Percentiles rank a stretch among this genome's conserved stretches.
These are phyloP conservation scores for Vanrija sp. DNA, from an alignment of 1,284 basidiomycete species.

Conservation along the genomic window DNA sequence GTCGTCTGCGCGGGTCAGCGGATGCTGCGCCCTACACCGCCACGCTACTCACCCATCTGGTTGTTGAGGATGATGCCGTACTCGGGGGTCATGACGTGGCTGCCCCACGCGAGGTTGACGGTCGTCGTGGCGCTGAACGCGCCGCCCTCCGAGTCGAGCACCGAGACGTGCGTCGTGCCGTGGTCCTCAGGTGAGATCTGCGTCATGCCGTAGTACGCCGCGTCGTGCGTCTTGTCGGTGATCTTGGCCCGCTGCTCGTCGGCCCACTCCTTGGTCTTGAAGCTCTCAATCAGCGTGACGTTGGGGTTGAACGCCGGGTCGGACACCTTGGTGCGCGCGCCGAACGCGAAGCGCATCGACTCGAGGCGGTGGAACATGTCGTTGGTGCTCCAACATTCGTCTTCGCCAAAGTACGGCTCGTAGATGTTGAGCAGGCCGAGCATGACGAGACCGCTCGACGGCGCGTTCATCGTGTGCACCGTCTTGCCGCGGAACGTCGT, in stretches of 20 bases:
- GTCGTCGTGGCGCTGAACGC: constrained; percentile 80
- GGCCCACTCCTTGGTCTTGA: constrained; percentile 68
- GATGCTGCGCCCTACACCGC: too few relatives aligned
- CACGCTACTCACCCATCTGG: constrained; percentile 53
- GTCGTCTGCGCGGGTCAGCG: constrained; percentile 58
- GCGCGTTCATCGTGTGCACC: constrained; percentile 77
- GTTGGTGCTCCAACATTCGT: neutral
- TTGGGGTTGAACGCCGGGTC: constrained; percentile 61
- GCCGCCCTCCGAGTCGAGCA: constrained; percentile 75
- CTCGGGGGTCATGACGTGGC: constrained; percentile 70
- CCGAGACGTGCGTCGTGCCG: constrained; percentile 83
- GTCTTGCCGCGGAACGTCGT: constrained; percentile 71
- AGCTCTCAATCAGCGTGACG: constrained; percentile 56
- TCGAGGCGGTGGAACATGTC: constrained; percentile 50
- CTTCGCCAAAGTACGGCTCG: constrained; percentile 16
- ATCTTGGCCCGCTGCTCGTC: constrained; percentile 53
- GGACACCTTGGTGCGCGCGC: constrained; percentile 64
- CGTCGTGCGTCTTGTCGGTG: constrained; percentile 68
- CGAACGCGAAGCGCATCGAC: constrained; percentile 51
- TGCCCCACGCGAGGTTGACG: constrained; percentile 78
- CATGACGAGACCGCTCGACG: constrained; percentile 54
- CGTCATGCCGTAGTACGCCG: constrained; percentile 76
- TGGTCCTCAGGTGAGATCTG: constrained; percentile 74
- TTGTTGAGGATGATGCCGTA: constrained; percentile 87
- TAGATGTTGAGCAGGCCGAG: constrained; percentile 41